phyloP scores from a whole-genome alignment of 768 basidiomycete genomes.

The Dacryopinax spathularia region DNA sequence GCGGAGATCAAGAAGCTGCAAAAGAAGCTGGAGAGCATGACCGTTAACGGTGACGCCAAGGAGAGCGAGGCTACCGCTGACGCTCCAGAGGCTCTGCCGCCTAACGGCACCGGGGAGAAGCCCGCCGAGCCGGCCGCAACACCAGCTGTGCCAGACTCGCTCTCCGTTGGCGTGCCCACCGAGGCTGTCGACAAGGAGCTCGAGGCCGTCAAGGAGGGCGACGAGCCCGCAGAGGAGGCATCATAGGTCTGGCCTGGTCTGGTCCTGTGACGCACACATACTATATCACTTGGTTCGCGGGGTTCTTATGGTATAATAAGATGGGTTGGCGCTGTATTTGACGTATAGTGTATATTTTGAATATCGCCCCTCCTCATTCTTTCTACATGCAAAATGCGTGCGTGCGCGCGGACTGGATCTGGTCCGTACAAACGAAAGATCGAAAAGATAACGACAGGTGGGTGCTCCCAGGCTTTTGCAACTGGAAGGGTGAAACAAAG shows the following conservation, averaged over 20 bases:
- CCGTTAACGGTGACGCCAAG: constrained; percentile 1
- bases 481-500: not conserved
- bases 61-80: not conserved
- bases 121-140: constrained; percentile 36
- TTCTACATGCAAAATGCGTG: constrained; percentile 4
- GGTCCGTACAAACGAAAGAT: not conserved
- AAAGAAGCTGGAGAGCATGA: constrained; percentile 2
- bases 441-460: not conserved
- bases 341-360: constrained; percentile 5
- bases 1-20: constrained; percentile 50
- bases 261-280: not conserved
- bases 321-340: not conserved
- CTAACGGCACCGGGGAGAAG: constrained; percentile 29
- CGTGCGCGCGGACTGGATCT: not conserved
- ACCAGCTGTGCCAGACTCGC: constrained; percentile 24
- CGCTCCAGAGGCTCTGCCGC: constrained; percentile 20
- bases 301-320: not conserved
- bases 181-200: constrained; percentile 33
- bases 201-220: constrained; percentile 29
- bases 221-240: constrained; percentile 16
- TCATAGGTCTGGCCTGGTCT: not conserved
- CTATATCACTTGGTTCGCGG: not conserved
- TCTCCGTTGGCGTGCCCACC: constrained; percentile 25
- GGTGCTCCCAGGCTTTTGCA: not conserved
- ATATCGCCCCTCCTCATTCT: constrained; percentile 3